phyloP scores from a whole-genome alignment of 2,329 filamentous ascomycete species.

The Aulographum hederae region DNA sequence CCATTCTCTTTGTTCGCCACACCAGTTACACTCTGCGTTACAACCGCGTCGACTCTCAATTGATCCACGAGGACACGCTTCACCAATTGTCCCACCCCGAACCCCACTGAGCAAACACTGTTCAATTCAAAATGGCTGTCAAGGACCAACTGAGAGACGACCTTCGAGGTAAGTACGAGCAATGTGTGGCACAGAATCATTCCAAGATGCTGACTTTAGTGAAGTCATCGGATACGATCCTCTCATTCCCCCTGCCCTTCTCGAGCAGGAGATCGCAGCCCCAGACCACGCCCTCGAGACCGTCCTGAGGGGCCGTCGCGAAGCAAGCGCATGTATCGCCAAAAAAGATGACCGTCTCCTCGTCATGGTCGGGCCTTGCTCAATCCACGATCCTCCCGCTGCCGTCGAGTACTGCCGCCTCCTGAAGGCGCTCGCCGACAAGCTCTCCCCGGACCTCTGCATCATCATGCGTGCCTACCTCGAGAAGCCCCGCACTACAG shows the following conservation, averaged over 20 bases:
- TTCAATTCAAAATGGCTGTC: too few relatives aligned
- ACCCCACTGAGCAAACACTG: too few relatives aligned
- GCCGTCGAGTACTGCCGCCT: conserved; percentile 77
- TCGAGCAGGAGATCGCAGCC: conserved; percentile 67
- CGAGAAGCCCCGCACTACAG: conserved; percentile 94
- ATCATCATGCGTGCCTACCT: conserved; percentile 98
- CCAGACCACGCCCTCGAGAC: conserved; percentile 42
- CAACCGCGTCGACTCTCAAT: too few relatives aligned
- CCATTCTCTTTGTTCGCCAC: too few relatives aligned
- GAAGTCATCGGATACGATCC: conserved; percentile 90
- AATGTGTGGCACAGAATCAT: too few relatives aligned
- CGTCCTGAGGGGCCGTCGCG: conserved; percentile 51
- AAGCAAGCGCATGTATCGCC: conserved; percentile 58
- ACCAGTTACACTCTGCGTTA: too few relatives aligned
- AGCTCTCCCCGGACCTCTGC: conserved; percentile 65
- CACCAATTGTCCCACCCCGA: too few relatives aligned
- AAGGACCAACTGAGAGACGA: too few relatives aligned
- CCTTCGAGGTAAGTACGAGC: too few relatives aligned
- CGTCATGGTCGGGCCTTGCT: conserved; percentile 90
- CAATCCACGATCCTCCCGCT: conserved; percentile 79
- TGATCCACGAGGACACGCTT: too few relatives aligned
- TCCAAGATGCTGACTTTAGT: too few relatives aligned
- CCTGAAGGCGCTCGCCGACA: conserved; percentile 59
- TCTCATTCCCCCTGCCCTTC: conserved; percentile 72
- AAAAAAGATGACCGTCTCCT: conserved; percentile 71